Percentiles rank a stretch among this genome's conserved stretches.
Conservation (phyloP, 2,329 filamentous ascomycete genomes). For the Emergomyces orientalis region DNA sequence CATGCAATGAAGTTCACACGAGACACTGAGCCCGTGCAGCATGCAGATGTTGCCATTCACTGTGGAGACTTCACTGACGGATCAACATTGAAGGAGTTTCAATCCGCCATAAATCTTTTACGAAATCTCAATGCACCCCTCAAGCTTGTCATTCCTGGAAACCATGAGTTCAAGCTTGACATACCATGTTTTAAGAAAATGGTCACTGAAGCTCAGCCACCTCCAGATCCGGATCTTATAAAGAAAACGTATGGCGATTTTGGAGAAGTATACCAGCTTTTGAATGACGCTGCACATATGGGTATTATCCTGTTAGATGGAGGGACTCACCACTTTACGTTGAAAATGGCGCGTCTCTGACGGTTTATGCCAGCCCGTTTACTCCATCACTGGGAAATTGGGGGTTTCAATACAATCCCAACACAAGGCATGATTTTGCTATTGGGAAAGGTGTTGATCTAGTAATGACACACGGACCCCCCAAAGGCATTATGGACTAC, state of each 20-base stretch:
- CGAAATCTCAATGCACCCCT: slow-evolving; percentile 39
- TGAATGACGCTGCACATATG: slow-evolving; percentile 29
- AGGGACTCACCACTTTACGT: slow-evolving; percentile 40
- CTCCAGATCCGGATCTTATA: slow-evolving; percentile 24
- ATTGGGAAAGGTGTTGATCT: slow-evolving; percentile 35
- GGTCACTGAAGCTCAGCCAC: slow-evolving; percentile 21
- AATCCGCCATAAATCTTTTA: slow-evolving; percentile 36
- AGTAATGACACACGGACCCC: slow-evolving; percentile 49
- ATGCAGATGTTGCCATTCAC: slow-evolving; percentile 30
- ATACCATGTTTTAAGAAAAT: slow-evolving; percentile 32
- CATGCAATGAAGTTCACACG: slow-evolving; percentile 27
- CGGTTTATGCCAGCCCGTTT: slow-evolving; percentile 46
- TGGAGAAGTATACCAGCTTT: slow-evolving; percentile 32
- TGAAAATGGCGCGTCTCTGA: slow-evolving; percentile 44
- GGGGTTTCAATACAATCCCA: slow-evolving; percentile 43
- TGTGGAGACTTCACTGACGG: slow-evolving; percentile 42
- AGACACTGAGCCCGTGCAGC: slow-evolving; percentile 6
- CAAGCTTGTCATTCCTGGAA: slow-evolving; percentile 48
- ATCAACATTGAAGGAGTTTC: slow-evolving; percentile 36
- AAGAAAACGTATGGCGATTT: slow-evolving; percentile 33
- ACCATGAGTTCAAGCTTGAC: slow-evolving; percentile 45
- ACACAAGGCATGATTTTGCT: slow-evolving; percentile 31
- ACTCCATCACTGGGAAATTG: slow-evolving; percentile 41
- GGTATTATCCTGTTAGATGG: slow-evolving; percentile 44
- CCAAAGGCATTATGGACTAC: slow-evolving; percentile 43